These are phyloP conservation scores for Morella rubra DNA, from an alignment of 306 rosid species.

Conservation along the genomic window DNA sequence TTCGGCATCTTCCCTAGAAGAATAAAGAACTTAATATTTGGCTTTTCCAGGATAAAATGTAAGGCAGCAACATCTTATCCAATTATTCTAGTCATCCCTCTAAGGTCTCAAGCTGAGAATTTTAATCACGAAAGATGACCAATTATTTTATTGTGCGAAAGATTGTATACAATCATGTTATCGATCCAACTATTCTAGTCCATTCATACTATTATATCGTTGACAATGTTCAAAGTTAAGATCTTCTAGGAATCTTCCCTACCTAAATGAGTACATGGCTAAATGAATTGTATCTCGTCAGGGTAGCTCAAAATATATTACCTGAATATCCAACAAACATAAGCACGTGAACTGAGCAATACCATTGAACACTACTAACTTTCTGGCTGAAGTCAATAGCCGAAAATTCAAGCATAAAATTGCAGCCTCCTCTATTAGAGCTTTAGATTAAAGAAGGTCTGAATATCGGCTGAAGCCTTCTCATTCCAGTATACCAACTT, in stretches of 20 bases:
- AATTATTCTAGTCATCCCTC: no score
- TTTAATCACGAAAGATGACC: not conserved
- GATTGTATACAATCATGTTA: not conserved
- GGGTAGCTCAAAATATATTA: not conserved
- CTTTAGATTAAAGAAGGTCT: not conserved
- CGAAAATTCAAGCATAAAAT: not conserved
- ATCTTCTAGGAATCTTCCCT: not conserved
- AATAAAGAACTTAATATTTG: constrained; percentile 23
- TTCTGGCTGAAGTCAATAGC: not conserved
- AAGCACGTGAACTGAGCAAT: not conserved
- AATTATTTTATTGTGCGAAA: no score
- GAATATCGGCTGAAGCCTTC: not conserved
- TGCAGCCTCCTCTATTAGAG: not conserved
- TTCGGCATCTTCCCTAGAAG: constrained; percentile 63
- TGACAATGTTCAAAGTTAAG: not conserved
- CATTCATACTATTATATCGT: no score
- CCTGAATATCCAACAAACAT: not conserved
- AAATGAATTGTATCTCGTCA: not conserved
- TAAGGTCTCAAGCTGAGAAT: not conserved
- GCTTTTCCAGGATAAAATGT: not conserved
- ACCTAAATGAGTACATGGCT: not conserved
- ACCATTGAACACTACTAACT: not conserved
- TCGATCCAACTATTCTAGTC: not conserved
- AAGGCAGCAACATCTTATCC: not conserved
- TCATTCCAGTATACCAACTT: not conserved